Evolutionary conservation across 306 rosid genomes (phyloP), one percentile per base, ranked within the genome.

Genomic region (Quercus berberidifolia): DNA sequence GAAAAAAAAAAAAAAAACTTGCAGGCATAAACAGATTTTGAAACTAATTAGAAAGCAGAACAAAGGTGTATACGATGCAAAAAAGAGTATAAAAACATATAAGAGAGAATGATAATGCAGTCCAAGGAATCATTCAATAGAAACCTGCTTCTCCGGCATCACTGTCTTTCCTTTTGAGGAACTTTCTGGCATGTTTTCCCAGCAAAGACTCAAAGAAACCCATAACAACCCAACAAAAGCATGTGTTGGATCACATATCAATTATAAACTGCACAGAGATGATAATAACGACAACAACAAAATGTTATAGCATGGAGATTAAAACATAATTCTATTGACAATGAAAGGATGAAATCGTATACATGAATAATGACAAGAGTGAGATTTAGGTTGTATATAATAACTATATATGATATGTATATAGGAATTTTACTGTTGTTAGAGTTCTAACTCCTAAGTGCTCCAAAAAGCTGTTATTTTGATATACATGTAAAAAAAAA

Each of bases 101-200:
- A 13, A n/a, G 52, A 19, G 12, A 56, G 33, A 79, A 15, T 13
- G 13, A 33, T 46, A 12, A 28, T 31, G 35, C 6, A 72, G 11
- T 55, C 60, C 25, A 58, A 76, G 51, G 55, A 63, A 9, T 57
- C 21, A 73, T 54, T 69, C 13, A 12, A 6, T 57, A 25, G 17
- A 73, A 95, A 95, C 98, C 98, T 89, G 98, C 80, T 88, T 95
- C 99, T 62, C 97, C 97, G 30, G 98, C 98, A 86, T 95, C 99
- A 79, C 97, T 95, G 69, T 95, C 96, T 79, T 93, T 95, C 56
- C 99, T 78, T 83, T 95, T 95, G 78, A 91, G 83, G 26, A 87
- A 79, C 71, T 72, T 91, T 46, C 86, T 79, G 25, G 80, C 88
- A 60, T 67, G 81, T 77, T 54, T 84, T 25, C 85, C 84, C 79